phyloP scores from a whole-genome alignment of 2,329 filamentous ascomycete genomes.

The Pseudogymnoascus sp. region DNA sequence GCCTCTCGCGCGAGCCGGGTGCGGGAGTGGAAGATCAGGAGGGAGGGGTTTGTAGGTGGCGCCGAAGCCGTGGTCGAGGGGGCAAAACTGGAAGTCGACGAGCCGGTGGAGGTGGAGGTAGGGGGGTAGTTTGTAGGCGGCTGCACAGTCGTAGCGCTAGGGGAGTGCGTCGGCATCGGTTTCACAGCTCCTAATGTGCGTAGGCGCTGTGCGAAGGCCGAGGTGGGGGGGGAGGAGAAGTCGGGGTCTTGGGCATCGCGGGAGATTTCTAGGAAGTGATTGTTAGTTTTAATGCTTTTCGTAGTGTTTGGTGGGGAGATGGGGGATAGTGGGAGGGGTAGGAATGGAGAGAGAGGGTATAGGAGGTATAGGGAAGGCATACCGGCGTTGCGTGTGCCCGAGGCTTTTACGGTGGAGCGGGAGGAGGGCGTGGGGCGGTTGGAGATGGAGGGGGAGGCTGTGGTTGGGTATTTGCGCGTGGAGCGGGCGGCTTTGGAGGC shows the following conservation, averaged over 20 bases:
- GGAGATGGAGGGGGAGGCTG: slow-evolving; percentile 1
- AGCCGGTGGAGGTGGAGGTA: not conserved
- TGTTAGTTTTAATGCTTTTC: not conserved
- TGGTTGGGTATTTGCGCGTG: slow-evolving; percentile 1
- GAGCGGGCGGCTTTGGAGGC: slow-evolving; percentile 4
- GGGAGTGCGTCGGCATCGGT: not conserved
- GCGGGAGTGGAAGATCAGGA: not conserved
- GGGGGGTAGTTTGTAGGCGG: not conserved
- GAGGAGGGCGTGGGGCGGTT: not conserved
- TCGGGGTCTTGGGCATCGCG: slow-evolving; percentile 11
- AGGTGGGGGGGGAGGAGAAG: not conserved
- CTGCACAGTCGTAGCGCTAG: not conserved
- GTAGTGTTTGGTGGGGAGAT: no score
- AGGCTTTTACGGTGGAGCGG: not conserved
- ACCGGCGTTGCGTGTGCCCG: not conserved
- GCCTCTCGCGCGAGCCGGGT: not conserved
- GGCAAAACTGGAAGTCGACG: not conserved
- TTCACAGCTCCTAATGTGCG: slow-evolving; percentile 4
- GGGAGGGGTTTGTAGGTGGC: not conserved
- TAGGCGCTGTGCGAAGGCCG: not conserved
- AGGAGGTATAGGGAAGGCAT: not conserved
- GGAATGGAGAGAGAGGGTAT: not conserved
- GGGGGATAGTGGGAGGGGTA: no score
- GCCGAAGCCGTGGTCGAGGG: not conserved
- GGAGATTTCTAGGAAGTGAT: not conserved